Evolutionary conservation across 192 early-diverging fungal genomes (phyloP).

Genomic region (Pilobolus umbonatus): DNA sequence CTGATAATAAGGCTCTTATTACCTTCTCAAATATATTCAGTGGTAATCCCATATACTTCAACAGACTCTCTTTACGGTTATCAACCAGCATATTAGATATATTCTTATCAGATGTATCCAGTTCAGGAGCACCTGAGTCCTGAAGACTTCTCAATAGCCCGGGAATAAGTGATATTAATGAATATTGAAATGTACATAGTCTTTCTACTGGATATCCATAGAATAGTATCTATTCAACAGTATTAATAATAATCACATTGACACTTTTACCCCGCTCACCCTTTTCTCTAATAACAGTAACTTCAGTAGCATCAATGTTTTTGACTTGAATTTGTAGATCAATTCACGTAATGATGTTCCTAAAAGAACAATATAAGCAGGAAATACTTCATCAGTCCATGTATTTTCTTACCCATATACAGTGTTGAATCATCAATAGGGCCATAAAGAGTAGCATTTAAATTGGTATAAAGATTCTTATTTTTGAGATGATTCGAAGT

Average conservation of each 20-base stretch:
- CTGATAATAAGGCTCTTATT: too few relatives aligned
- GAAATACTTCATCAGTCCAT: not conserved
- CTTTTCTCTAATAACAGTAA: constrained; percentile 70
- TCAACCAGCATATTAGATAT: constrained; percentile 23
- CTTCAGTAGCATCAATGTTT: constrained; percentile 71
- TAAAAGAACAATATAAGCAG: constrained; percentile 14
- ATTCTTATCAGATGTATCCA: constrained; percentile 30
- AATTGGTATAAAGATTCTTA: constrained; percentile 62
- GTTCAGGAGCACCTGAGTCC: constrained; percentile 43
- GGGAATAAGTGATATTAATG: constrained; percentile 68
- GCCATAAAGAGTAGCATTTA: constrained; percentile 45
- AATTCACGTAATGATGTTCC: constrained; percentile 69
- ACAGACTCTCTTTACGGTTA: constrained; percentile 39
- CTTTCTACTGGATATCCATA: constrained; percentile 80
- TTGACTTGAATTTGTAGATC: constrained; percentile 67
- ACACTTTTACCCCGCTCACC: constrained; percentile 28
- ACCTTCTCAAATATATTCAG: constrained; percentile 55
- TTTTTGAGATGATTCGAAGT: not conserved
- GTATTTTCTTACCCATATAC: constrained; percentile 53
- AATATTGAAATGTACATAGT: constrained; percentile 76
- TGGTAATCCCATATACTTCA: constrained; percentile 55
- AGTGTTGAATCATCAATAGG: constrained; percentile 60
- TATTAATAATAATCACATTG: not conserved
- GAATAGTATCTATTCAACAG: constrained; percentile 56
- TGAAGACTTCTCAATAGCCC: constrained; percentile 43